Conservation (phyloP, 257 asterid genomes). For the Phtheirospermum japonicum region DNA sequence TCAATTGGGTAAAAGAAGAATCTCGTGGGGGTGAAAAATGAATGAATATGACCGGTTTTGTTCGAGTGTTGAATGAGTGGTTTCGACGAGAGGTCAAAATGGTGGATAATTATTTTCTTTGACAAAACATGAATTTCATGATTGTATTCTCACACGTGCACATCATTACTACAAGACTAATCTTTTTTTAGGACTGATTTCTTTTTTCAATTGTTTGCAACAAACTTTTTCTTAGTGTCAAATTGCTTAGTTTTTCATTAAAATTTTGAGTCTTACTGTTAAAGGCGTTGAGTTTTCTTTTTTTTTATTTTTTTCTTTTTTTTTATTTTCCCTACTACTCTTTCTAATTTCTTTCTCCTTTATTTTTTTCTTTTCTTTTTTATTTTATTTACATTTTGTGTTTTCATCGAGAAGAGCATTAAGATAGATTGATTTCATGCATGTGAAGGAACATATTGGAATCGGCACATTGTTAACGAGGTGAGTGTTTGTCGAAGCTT, state of each 20-base stretch:
- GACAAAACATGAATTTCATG: slow-evolving; percentile 23
- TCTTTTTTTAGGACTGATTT: slow-evolving; percentile 12
- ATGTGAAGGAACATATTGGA: too few species aligned
- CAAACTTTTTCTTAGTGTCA: background rate
- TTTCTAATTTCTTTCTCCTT: too few species aligned
- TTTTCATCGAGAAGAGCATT: too few species aligned
- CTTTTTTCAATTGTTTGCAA: background rate
- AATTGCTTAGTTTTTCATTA: slow-evolving; percentile 1
- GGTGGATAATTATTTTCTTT: slow-evolving; percentile 19
- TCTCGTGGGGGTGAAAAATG: slow-evolving; percentile 21
- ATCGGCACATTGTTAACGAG: too few species aligned
- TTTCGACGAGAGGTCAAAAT: slow-evolving; percentile 35
- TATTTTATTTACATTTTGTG: too few species aligned
- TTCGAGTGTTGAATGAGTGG: too few species aligned
- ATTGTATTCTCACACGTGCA: slow-evolving; percentile 53
- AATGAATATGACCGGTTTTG: background rate
- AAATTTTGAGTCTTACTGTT: too few species aligned
- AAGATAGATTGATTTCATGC: background rate
- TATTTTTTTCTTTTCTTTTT: too few species aligned
- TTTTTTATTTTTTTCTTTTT: too few species aligned
- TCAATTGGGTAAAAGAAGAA: slow-evolving; percentile 17
- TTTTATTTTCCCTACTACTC: too few species aligned
- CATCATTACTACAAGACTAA: slow-evolving; percentile 30
- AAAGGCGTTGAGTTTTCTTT: too few species aligned
- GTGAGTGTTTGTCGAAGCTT: too few species aligned